These are phyloP conservation scores for Coleophoma crateriformis DNA, from an alignment of 2,329 filamentous ascomycete species.

Conservation along the genomic window DNA sequence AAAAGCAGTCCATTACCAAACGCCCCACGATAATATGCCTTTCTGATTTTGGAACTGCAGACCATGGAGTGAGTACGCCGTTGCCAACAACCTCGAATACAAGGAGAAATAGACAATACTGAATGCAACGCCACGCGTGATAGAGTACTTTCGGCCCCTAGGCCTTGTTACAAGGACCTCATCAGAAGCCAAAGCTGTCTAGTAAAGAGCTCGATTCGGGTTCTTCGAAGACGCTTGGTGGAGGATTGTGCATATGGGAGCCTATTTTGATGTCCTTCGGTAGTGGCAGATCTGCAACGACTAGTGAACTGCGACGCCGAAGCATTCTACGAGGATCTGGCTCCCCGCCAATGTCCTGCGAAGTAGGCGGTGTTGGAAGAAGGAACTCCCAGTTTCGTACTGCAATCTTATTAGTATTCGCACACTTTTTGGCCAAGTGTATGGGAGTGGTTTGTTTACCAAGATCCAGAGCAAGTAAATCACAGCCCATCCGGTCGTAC, in stretches of 20 bases:
- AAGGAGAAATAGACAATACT: neutral
- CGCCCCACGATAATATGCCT: too few species aligned
- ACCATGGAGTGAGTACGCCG: too few species aligned
- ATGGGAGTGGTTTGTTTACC: constrained; percentile 41
- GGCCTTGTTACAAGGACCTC: neutral
- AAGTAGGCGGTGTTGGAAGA: constrained; percentile 37
- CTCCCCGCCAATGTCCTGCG: constrained; percentile 31
- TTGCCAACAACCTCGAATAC: too few species aligned
- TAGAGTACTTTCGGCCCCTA: neutral
- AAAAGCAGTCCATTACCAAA: too few species aligned
- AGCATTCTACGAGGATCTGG: constrained; percentile 50
- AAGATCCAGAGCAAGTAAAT: constrained; percentile 79
- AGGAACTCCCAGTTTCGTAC: constrained; percentile 81
- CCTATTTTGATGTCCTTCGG: constrained; percentile 36
- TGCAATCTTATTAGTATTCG: constrained; percentile 22
- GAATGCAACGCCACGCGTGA: neutral
- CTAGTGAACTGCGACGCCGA: constrained; percentile 67
- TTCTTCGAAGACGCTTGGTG: constrained; percentile 80
- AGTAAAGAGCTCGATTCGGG: constrained; percentile 85
- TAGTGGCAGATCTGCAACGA: constrained; percentile 68
- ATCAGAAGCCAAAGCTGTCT: constrained; percentile 86
- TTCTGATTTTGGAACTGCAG: too few species aligned
- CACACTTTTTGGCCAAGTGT: neutral
- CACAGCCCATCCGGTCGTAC: constrained; percentile 90
- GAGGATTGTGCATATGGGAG: constrained; percentile 43